Evolutionary conservation across 2,329 filamentous ascomycete species (phyloP).

Genomic region (Coniochaeta prunicola): DNA sequence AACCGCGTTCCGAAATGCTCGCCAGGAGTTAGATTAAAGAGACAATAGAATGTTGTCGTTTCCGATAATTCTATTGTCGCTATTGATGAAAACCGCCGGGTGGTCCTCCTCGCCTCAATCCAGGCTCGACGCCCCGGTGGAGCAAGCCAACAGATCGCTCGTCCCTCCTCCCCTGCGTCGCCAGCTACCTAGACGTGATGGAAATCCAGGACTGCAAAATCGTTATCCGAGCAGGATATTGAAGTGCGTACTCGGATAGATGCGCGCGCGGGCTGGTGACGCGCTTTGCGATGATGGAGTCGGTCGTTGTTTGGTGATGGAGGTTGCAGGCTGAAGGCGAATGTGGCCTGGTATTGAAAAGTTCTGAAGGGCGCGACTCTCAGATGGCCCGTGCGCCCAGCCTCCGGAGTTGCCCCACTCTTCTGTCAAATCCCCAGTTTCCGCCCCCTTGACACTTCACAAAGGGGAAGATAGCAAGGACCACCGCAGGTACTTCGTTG

Average conservation of each 20-base stretch:
- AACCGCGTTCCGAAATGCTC: slow-evolving; percentile 5
- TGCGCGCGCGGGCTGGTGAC: slow-evolving; percentile 39
- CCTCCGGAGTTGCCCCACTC: background rate
- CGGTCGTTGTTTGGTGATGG: slow-evolving; percentile 33
- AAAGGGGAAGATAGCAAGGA: background rate
- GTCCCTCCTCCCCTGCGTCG: slow-evolving; percentile 37
- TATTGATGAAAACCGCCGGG: slow-evolving; percentile 7
- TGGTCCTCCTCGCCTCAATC: slow-evolving; percentile 7
- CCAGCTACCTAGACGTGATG: slow-evolving; percentile 29
- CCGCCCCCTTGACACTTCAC: background rate
- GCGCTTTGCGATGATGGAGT: slow-evolving; percentile 41
- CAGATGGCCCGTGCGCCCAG: background rate
- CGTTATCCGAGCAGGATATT: slow-evolving; percentile 25
- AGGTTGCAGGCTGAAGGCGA: slow-evolving; percentile 16
- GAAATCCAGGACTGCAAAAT: slow-evolving; percentile 28
- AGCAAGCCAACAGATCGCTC: slow-evolving; percentile 21
- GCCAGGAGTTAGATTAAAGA: background rate
- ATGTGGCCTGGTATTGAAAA: slow-evolving; percentile 15
- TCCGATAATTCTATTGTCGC: slow-evolving; percentile 1
- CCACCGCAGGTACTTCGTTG: background rate
- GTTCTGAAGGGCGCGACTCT: slow-evolving; percentile 18
- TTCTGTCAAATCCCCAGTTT: background rate
- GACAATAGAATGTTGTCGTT: background rate
- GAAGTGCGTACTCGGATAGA: slow-evolving; percentile 20
- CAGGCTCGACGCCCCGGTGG: slow-evolving; percentile 25